Evolutionary conservation across 2,329 filamentous ascomycete genomes (phyloP), one percentile per base, ranked within the genome.

Genomic region (Cordyceps javanica): DNA sequence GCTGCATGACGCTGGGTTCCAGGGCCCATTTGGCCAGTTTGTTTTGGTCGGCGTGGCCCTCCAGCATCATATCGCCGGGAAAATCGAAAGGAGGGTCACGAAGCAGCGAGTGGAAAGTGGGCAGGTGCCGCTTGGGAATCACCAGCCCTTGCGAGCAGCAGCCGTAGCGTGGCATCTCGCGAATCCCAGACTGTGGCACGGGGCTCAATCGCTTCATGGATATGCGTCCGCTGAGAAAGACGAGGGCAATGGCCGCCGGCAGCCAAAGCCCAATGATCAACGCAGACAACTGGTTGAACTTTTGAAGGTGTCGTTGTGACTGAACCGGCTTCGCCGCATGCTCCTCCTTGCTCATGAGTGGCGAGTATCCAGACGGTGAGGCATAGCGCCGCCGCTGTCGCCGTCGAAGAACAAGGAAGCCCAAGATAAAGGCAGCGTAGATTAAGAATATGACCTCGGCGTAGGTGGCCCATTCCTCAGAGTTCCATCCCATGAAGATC

Each of bases 81-180:
- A 70, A 71, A 23, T 65, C 60, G n/a, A 60, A 72, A 2, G 70
- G 69, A 8, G 70, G 70, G 13, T 66, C 61, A 7, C 66, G 61
- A 5, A 71, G 60, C 25, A 70, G 52, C 13, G 55, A 55, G 30
- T 67, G 64, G 2, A 73, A 54, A 2, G 55, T 62, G 5, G 63
- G 60, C 3, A 73, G 57, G 16, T 73, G 67, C 2, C 65, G 65
- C 7, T 61, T 58, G 4, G 72, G 69, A 38, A 72, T 71, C 3
- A 73, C 66, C 2, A 73, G 61, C 0, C 72, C 72, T 56, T 74
- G 72, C 0, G 72, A 68, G 57, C 72, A 74, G 59, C 72, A 74
- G 0, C 72, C 72, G 42, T 73, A 73, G 5, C 65, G 63, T 11
- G 69, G 67, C 71, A 74, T 74, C 61, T 70, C 66, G 7, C 68